These are phyloP conservation scores for Vitellaria paradoxa DNA, from an alignment of 179 eudicot species.

Conservation along the genomic window DNA sequence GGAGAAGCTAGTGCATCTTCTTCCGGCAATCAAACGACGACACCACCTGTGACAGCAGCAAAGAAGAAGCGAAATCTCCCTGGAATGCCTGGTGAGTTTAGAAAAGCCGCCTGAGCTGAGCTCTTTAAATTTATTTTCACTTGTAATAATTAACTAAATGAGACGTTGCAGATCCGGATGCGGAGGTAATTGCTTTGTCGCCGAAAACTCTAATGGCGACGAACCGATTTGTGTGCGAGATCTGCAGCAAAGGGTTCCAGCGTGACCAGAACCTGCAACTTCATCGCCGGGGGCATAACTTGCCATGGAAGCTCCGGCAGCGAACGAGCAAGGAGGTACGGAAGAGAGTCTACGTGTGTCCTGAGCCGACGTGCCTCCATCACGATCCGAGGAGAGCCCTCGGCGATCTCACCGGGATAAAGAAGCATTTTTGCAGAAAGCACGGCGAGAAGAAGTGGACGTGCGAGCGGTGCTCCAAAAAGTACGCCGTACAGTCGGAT, in stretches of 20 bases:
- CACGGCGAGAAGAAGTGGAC: slow-evolving; percentile 47
- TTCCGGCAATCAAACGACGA: no score
- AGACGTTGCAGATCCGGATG: slow-evolving; percentile 34
- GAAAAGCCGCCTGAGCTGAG: background rate
- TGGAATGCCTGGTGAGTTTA: slow-evolving; percentile 44
- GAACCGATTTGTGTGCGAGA: slow-evolving; percentile 40
- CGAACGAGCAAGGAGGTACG: slow-evolving; percentile 23
- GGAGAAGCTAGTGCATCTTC: slow-evolving; percentile 19
- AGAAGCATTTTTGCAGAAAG: slow-evolving; percentile 39
- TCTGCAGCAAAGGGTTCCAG: slow-evolving; percentile 42
- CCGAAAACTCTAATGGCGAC: slow-evolving; percentile 36
- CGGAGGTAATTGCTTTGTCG: slow-evolving; percentile 41
- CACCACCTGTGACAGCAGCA: background rate
- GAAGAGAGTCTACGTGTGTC: slow-evolving; percentile 41
- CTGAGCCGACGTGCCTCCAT: slow-evolving; percentile 34
- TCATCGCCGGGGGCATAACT: slow-evolving; percentile 37
- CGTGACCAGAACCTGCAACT: slow-evolving; percentile 44
- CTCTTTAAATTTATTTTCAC: background rate
- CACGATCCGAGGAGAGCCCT: slow-evolving; percentile 40
- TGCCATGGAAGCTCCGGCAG: slow-evolving; percentile 43
- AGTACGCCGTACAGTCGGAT: slow-evolving; percentile 39
- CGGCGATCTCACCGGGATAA: slow-evolving; percentile 43
- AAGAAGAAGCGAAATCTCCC: slow-evolving; percentile 41
- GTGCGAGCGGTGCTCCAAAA: slow-evolving; percentile 38
- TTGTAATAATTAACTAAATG: no score